phyloP scores from a whole-genome alignment of 2,329 filamentous ascomycete genomes.

The Ascomycota sp. region DNA sequence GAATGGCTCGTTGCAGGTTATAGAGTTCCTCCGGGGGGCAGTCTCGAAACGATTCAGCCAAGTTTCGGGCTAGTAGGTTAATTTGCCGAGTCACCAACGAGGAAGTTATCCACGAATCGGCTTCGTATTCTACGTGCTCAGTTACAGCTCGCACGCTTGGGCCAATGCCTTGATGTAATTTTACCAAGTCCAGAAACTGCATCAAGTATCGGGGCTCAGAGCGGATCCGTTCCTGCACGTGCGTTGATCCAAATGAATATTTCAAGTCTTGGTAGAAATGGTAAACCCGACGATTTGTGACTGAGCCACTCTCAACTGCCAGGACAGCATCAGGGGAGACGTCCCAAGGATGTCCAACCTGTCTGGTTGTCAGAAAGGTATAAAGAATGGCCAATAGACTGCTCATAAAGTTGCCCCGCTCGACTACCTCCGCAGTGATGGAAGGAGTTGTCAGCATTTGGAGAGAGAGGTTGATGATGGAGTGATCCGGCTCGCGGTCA shows the following conservation, averaged over 20 bases:
- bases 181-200: slow-evolving; percentile 89
- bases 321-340: slow-evolving; percentile 71
- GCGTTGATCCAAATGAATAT: slow-evolving; percentile 71
- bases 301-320: slow-evolving; percentile 82
- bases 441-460: slow-evolving; percentile 95
- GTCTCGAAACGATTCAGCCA: slow-evolving; percentile 69
- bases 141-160: slow-evolving; percentile 79
- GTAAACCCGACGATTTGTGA: slow-evolving; percentile 88
- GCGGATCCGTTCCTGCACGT: slow-evolving; percentile 71
- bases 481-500: slow-evolving; percentile 90
- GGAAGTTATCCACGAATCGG: slow-evolving; percentile 92
- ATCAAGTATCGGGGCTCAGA: slow-evolving; percentile 71
- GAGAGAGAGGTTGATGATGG: slow-evolving; percentile 90
- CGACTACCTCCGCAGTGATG: slow-evolving; percentile 88
- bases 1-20: slow-evolving; percentile 51
- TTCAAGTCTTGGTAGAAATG: slow-evolving; percentile 94
- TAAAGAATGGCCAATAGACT: slow-evolving; percentile 92
- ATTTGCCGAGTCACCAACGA: slow-evolving; percentile 89
- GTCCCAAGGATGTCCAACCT: slow-evolving; percentile 85
- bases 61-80: slow-evolving; percentile 74
- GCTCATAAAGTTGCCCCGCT: slow-evolving; percentile 86
- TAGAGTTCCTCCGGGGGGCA: slow-evolving; percentile 41
- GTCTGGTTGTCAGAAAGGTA: slow-evolving; percentile 86
- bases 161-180: slow-evolving; percentile 91
- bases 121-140: slow-evolving; percentile 95